Evolutionary conservation across 1,139 yeast genomes (phyloP).

Genomic region (Eremothecium cymbalariae): DNA sequence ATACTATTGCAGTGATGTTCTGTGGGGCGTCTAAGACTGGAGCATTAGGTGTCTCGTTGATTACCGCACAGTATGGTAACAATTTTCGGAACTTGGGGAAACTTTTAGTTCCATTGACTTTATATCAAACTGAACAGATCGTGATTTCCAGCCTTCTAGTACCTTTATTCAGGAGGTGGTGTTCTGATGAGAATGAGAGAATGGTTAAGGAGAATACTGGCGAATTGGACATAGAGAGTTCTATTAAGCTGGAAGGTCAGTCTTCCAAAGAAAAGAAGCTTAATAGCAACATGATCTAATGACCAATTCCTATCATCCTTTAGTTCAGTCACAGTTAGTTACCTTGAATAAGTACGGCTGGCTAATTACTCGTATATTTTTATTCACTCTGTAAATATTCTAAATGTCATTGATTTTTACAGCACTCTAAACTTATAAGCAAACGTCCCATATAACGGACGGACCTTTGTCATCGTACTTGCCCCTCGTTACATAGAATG

Average conservation of each 20-base stretch:
- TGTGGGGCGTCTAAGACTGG: constrained; percentile 95
- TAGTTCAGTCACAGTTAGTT: too few relatives aligned
- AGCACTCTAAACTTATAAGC: constrained; percentile 26
- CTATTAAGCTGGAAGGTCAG: neutral
- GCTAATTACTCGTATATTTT: too few relatives aligned
- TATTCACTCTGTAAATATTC: too few relatives aligned
- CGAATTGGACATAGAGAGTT: too few relatives aligned
- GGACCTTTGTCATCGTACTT: constrained; percentile 81
- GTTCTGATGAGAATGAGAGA: constrained; percentile 28
- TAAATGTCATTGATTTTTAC: too few relatives aligned
- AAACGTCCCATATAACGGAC: constrained; percentile 45
- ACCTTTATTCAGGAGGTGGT: constrained; percentile 60
- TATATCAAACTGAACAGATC: constrained; percentile 83
- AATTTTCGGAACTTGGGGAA: constrained; percentile 55
- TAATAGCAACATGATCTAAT: too few relatives aligned
- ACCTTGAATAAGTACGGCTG: too few relatives aligned
- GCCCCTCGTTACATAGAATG: constrained; percentile 58
- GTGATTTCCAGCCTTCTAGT: constrained; percentile 64
- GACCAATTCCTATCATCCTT: too few relatives aligned
- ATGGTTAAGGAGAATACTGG: constrained; percentile 3
- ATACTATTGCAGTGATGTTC: constrained; percentile 70
- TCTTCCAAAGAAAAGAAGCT: neutral
- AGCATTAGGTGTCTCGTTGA: constrained; percentile 77
- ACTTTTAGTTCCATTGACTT: constrained; percentile 68
- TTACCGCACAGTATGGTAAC: constrained; percentile 72